Base-by-base conservation (phyloP, 2,329 filamentous ascomycete species). In the Tolypocladium album region DNA sequence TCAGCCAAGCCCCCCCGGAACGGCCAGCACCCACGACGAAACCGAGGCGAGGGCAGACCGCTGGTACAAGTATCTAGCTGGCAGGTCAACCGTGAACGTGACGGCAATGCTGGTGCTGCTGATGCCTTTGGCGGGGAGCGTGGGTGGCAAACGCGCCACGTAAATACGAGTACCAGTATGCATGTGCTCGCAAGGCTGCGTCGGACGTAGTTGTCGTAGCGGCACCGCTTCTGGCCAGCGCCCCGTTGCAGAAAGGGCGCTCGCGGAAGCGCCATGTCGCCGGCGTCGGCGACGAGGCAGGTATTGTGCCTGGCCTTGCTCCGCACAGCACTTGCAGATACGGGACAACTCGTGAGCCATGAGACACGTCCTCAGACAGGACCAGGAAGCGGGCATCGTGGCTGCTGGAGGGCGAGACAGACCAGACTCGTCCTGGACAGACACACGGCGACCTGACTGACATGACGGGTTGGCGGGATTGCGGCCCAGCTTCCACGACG, bases 1-100 rank as follows among this genome's bases (percentile, higher is more conserved):
- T 61, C 52, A 61, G 60, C 60, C 59, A 53, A 56, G 53, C 34
- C 38, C 39, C 39, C 36, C 27, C 36, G 36, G 4, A 47, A 34
- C 17, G 38, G 22, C 22, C 47, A 52, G 24, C 47, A 52, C 27
- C 27, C 47, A 43, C 42, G n/a, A 58, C 40, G 40, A 38, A 52
- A 27, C 27, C 42, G 57, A 50, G 47, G 47, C 47, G 27, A 22
- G 15, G 27, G 47, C n/a, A 34, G 17, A 34, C 15, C 27, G 9
- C 6, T 31, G 27, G 27, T 31, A 31, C 27, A 31, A 5, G 3
- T 56, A 34, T n/a, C 39, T 56, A 39, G 58, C 36, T 42, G 38
- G 40, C n/a, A 31, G 11, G 7, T 31, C n/a, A 45, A 38, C 11
- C 36, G 11, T 40, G 43, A 34, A 42, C 22, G 58, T 52, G 24